phyloP scores from a whole-genome alignment of 2,329 filamentous ascomycete genomes.

The Fusarium camptoceras region DNA sequence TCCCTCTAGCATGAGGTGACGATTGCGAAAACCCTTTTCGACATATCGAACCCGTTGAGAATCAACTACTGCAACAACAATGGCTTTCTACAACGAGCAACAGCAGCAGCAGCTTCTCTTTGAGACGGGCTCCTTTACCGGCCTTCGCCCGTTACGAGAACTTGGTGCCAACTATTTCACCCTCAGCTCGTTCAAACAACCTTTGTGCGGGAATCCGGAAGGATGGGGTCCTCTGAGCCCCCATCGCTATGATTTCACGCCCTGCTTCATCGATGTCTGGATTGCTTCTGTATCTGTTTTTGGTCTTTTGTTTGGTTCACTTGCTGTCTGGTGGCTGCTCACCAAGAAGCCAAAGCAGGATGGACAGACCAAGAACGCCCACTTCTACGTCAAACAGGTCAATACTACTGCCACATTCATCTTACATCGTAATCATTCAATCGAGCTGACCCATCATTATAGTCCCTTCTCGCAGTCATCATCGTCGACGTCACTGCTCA shows the following conservation, averaged over 20 bases:
- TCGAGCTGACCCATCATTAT: conserved; percentile 21
- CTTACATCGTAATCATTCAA: conserved; percentile 1
- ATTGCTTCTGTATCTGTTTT: conserved; percentile 81
- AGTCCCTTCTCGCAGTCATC: conserved; percentile 73
- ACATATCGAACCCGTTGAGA: conserved; percentile 14
- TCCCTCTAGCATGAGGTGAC: conserved; percentile 51
- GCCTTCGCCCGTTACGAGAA: conserved; percentile 62
- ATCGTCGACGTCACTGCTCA: conserved; percentile 77
- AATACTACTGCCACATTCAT: neutral
- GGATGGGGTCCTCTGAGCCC: conserved; percentile 96
- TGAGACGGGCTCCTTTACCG: conserved; percentile 71
- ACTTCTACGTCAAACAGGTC: conserved; percentile 94
- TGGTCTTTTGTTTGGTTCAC: conserved; percentile 80
- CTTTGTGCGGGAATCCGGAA: conserved; percentile 88
- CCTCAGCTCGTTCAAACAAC: conserved; percentile 67
- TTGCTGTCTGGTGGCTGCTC: conserved; percentile 83
- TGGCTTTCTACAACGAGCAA: conserved; percentile 54
- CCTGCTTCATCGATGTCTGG: conserved; percentile 96
- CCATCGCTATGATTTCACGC: conserved; percentile 91
- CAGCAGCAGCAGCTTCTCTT: conserved; percentile 63
- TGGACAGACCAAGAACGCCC: conserved; percentile 83
- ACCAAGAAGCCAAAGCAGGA: conserved; percentile 71
- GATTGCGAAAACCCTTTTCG: conserved; percentile 59
- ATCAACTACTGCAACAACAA: conserved; percentile 38
- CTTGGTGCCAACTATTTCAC: conserved; percentile 72